Percentiles rank a stretch among this genome's conserved stretches.
These are phyloP conservation scores for Fusarium incarnatum DNA, from an alignment of 2,329 filamentous ascomycete genomes.

Conservation along the genomic window DNA sequence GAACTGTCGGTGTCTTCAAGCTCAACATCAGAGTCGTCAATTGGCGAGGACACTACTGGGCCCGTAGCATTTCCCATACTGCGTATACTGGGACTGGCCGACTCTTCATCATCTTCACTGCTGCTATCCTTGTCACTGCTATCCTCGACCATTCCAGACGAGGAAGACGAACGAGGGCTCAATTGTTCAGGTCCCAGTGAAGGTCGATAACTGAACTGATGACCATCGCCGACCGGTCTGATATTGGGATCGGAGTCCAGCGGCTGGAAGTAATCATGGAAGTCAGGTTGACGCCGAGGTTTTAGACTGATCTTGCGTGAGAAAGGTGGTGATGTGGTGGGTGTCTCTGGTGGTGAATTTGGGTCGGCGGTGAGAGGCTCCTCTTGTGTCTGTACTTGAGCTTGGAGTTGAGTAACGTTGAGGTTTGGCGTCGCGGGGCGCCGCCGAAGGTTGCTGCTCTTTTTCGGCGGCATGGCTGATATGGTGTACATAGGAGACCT, in stretches of 20 bases:
- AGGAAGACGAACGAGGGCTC: constrained; percentile 53
- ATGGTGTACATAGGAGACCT: constrained; percentile 11
- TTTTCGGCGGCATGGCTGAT: constrained; percentile 49
- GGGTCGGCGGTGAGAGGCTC: constrained; percentile 52
- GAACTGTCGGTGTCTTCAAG: constrained; percentile 29
- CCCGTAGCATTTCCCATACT: constrained; percentile 43
- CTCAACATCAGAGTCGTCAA: constrained; percentile 32
- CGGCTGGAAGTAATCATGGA: constrained; percentile 49
- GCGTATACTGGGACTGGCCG: constrained; percentile 46
- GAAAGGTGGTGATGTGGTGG: constrained; percentile 54
- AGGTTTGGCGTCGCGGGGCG: constrained; percentile 58
- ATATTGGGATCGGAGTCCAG: constrained; percentile 55
- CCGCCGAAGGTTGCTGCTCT: constrained; percentile 46
- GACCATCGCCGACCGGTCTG: constrained; percentile 56
- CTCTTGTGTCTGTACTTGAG: constrained; percentile 40
- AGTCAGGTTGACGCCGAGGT: constrained; percentile 50
- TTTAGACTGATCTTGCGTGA: constrained; percentile 50
- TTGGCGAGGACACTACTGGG: constrained; percentile 18
- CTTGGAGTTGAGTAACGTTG: constrained; percentile 45
- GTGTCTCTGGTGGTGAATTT: constrained; percentile 62
- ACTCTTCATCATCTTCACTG: constrained; percentile 44
- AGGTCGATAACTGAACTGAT: constrained; percentile 57
- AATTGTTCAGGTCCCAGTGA: constrained; percentile 51
- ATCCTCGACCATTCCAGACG: constrained; percentile 41
- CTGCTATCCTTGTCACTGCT: constrained; percentile 42